phyloP scores from a whole-genome alignment of 2,329 filamentous ascomycete genomes.

The Fusarium continuum region DNA sequence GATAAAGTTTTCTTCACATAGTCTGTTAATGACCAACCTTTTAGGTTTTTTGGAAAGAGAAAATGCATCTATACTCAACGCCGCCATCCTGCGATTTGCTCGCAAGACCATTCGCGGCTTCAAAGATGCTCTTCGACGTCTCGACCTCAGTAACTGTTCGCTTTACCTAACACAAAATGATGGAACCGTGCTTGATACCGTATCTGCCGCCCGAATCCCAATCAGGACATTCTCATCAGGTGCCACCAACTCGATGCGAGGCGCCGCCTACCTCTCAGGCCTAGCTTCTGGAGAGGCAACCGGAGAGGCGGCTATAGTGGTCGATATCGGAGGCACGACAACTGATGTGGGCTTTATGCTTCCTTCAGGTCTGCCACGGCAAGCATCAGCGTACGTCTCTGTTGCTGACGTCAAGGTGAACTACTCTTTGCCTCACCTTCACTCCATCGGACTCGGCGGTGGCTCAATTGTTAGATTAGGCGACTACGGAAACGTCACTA shows the following conservation, averaged over 20 bases:
- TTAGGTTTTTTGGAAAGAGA: conserved; percentile 60
- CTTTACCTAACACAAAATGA: conserved; percentile 62
- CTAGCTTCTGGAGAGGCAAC: conserved; percentile 46
- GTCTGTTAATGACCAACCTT: no score
- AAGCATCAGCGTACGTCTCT: conserved; percentile 1
- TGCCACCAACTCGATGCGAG: conserved; percentile 60
- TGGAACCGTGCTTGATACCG: conserved; percentile 56
- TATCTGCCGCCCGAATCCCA: conserved; percentile 54
- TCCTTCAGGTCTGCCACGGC: conserved; percentile 23
- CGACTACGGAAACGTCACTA: conserved; percentile 47
- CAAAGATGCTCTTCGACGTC: conserved; percentile 52
- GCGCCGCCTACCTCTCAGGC: conserved; percentile 56
- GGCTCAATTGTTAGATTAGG: not conserved
- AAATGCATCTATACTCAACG: conserved; percentile 64
- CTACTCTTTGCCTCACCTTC: conserved; percentile 15
- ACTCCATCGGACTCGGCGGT: conserved; percentile 45
- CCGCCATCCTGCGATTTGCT: conserved; percentile 58
- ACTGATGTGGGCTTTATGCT: conserved; percentile 60
- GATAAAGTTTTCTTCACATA: no score
- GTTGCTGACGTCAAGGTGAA: conserved; percentile 18
- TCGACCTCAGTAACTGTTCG: conserved; percentile 50
- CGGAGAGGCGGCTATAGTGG: conserved; percentile 46
- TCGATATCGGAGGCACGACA: conserved; percentile 65
- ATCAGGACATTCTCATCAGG: conserved; percentile 60
- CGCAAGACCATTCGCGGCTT: conserved; percentile 57